These are phyloP conservation scores for Diaporthe aspalathi DNA, from an alignment of 2,329 filamentous ascomycete species.

Conservation along the genomic window DNA sequence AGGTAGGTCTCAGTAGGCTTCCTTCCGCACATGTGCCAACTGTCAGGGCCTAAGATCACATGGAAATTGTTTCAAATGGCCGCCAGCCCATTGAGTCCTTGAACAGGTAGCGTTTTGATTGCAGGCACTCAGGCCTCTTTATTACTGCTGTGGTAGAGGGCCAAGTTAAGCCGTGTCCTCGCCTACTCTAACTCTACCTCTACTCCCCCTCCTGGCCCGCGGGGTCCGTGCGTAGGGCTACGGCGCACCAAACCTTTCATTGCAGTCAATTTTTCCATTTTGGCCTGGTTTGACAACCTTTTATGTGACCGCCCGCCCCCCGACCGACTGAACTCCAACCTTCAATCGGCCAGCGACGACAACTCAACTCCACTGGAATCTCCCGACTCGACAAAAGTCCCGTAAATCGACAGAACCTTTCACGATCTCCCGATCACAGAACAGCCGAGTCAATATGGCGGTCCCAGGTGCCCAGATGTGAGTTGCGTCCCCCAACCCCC, in stretches of 20 bases:
- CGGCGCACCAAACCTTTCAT: conserved; percentile 16
- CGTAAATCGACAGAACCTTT: conserved; percentile 47
- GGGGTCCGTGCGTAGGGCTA: conserved; percentile 16
- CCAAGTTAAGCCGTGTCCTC: neutral
- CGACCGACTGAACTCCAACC: conserved; percentile 29
- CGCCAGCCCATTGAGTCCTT: too few species aligned
- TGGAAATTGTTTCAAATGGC: too few species aligned
- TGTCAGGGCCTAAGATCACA: too few species aligned
- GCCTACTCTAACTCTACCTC: too few species aligned
- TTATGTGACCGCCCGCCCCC: neutral
- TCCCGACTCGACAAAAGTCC: conserved; percentile 27
- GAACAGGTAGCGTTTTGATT: too few species aligned
- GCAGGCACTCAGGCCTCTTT: too few species aligned
- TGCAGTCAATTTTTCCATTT: neutral
- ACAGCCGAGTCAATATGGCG: conserved; percentile 65
- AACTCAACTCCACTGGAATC: conserved; percentile 40
- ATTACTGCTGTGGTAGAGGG: too few species aligned
- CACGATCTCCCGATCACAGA: conserved; percentile 45
- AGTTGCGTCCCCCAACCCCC: conserved; percentile 49
- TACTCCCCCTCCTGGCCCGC: neutral
- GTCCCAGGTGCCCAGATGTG: conserved; percentile 72
- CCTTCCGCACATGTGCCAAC: too few species aligned
- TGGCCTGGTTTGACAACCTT: neutral
- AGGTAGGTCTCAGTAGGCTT: too few species aligned
- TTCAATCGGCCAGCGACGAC: conserved; percentile 35